Evolutionary conservation across 2,329 filamentous ascomycete species (phyloP), one percentile per base, ranked within the genome.

Genomic region (Meredithiella fracta): DNA sequence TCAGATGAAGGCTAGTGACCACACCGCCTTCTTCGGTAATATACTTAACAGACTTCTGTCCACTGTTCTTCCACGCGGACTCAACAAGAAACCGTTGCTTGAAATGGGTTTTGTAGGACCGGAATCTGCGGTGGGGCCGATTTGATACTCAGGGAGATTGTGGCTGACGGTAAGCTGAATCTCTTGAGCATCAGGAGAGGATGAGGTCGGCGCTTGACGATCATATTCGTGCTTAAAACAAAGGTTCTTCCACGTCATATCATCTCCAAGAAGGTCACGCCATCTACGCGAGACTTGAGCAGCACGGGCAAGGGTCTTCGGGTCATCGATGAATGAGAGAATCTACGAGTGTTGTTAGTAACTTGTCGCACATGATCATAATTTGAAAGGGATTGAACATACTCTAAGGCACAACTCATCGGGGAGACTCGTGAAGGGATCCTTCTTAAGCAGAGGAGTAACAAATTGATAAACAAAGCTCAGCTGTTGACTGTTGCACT

Each of bases 391-490:
- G 15, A n/a, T 20, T 7, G 29, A 34, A 53, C 57, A 9, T 77
- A 94, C 88, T 64, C 89, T 76, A 59, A 98, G 72, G 67, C 91
- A 97, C 47, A 98, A 72, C 69, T 98, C 92, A 65, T 94, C 90
- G 0, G 92, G 92, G 55, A 98, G 76, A 58, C 85, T 86, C 53
- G 84, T 87, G 64, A 98, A 97, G 0, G 92, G 92, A 66, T 98
- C 92, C 68, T 96, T 95, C 70, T 96, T 96, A 61, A 98, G 71
- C 60, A 94, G 72, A 26, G 92, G 92, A 67, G 88, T 91, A 62
- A 98, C 91, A 68, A 95, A 94, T 67, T 94, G 88, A 62, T 94
- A 88, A 20, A 98, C 90, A 66, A 96, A 97, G 69, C 89, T 95
- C 62, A 98, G 75, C 67, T 94, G 85, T 65, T 94, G 89, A 63